phyloP scores from a whole-genome alignment of 805 yeast species.

The Candida jianshihensis region DNA sequence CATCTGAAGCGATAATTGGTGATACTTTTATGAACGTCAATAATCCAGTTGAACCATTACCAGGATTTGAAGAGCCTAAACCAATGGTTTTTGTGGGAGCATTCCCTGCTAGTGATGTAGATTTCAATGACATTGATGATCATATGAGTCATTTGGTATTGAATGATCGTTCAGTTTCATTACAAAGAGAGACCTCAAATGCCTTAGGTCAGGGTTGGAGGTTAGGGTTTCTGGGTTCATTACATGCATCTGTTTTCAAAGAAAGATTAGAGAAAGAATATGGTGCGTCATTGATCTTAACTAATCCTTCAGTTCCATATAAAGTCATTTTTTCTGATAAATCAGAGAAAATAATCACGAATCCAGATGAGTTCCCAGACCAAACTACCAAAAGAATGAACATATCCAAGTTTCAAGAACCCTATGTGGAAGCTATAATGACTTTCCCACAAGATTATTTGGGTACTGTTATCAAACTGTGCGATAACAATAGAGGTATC shows the following conservation, averaged over 20 bases:
- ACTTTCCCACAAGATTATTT: constrained; percentile 85
- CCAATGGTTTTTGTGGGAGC: constrained; percentile 99
- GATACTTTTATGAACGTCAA: constrained; percentile 75
- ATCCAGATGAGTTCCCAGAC: constrained; percentile 91
- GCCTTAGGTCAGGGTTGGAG: constrained; percentile 99
- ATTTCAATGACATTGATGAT: constrained; percentile 84
- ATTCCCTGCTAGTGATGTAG: constrained; percentile 91
- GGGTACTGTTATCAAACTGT: constrained; percentile 79
- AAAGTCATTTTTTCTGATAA: constrained; percentile 66
- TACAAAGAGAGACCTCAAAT: constrained; percentile 85
- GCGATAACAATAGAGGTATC: constrained; percentile 77
- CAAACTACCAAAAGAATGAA: constrained; percentile 29
- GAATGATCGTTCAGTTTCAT: constrained; percentile 86
- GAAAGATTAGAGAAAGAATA: constrained; percentile 90
- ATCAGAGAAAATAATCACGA: constrained; percentile 58
- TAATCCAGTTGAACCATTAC: constrained; percentile 62
- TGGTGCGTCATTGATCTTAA: constrained; percentile 85
- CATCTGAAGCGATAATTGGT: constrained; percentile 83
- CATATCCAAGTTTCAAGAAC: constrained; percentile 63
- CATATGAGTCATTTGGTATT: constrained; percentile 81
- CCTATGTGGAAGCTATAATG: constrained; percentile 85
- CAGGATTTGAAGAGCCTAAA: constrained; percentile 94
- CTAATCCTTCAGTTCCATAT: constrained; percentile 96
- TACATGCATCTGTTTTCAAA: constrained; percentile 92
- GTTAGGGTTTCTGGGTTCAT: constrained; percentile 86